A percentile compares a stretch with the other conserved stretches of the same genome.
phyloP scores from a whole-genome alignment of 2,329 filamentous ascomycete genomes.

The Botrytis squamosa region DNA sequence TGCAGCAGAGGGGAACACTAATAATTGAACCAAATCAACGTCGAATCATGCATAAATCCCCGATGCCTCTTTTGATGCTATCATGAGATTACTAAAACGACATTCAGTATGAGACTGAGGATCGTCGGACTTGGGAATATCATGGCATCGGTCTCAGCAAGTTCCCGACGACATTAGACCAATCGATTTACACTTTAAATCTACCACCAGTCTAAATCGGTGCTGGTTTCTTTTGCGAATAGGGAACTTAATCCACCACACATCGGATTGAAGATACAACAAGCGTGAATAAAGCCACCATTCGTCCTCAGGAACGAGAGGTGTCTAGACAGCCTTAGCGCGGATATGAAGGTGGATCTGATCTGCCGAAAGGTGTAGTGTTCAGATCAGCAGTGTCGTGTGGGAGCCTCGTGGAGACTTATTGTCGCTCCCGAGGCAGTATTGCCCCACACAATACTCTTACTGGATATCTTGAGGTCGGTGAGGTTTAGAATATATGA shows the following conservation, averaged over 20 bases:
- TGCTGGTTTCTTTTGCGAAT: background rate
- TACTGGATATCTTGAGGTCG: background rate
- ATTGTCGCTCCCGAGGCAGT: background rate
- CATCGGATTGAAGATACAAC: background rate
- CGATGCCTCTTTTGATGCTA: background rate
- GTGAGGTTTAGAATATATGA: slow-evolving; percentile 7
- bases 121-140: background rate
- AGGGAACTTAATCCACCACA: background rate
- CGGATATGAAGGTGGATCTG: background rate
- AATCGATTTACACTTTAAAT: background rate
- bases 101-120: background rate
- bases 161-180: background rate
- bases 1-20: background rate
- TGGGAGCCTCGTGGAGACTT: background rate
- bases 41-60: background rate
- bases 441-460: background rate
- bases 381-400: background rate
- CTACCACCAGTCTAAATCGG: background rate
- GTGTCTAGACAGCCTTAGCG: slow-evolving; percentile 2
- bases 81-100: background rate
- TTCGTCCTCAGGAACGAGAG: background rate
- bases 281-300: background rate
- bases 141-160: background rate
- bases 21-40: background rate
- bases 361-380: background rate